phyloP scores from a whole-genome alignment of 2,329 filamentous ascomycete species.

The Macrophomina tecta region DNA sequence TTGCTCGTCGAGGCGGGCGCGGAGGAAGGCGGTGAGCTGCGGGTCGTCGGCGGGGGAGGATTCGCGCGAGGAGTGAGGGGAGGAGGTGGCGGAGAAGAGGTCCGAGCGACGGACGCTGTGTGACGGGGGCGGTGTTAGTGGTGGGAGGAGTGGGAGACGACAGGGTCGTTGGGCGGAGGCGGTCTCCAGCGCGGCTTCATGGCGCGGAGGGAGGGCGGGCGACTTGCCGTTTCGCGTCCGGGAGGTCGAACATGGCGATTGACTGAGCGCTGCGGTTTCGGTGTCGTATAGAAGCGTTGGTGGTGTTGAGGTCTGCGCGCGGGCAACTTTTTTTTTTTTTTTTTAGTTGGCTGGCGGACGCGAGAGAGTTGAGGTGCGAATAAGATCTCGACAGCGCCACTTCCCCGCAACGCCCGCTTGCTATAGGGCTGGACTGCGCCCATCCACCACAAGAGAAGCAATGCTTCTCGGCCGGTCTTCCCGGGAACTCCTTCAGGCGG shows the following conservation, averaged over 20 bases:
- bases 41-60: constrained; percentile 2
- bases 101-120: constrained; percentile 22
- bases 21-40: constrained; percentile 2
- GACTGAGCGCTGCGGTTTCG: neutral
- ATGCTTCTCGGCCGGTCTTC: no score
- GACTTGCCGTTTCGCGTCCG: constrained; percentile 13
- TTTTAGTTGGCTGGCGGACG: neutral
- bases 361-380: neutral
- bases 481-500: no score
- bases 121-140: neutral
- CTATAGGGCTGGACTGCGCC: neutral
- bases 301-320: neutral
- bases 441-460: neutral
- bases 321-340: neutral
- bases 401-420: neutral
- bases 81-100: constrained; percentile 4
- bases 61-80: neutral
- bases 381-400: neutral
- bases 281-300: neutral
- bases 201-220: neutral
- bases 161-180: neutral
- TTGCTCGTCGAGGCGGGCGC: neutral
- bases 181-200: no score
- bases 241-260: constrained; percentile 2
- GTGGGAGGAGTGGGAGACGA: neutral